Base-by-base conservation (phyloP, 2,329 filamentous ascomycete species). In the Oidium heveae region DNA sequence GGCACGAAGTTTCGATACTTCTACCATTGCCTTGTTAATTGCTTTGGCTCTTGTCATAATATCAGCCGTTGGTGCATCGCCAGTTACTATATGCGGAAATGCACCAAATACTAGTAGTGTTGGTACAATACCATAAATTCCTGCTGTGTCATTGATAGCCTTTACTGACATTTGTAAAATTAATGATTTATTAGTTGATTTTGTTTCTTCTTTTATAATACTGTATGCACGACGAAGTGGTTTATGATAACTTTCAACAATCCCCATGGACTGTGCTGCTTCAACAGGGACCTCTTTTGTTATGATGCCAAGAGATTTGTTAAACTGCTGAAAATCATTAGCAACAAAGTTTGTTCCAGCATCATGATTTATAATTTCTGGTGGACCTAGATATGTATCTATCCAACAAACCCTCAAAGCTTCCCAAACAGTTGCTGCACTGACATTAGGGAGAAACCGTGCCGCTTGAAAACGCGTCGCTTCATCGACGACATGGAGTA, bases 401-500 rank as follows among this genome's bases (percentile, higher is more conserved):
- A 28, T 28, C 24, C 24, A 28, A 7, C 24, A 28, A 28, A 28
- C 7, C 7, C 24, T 28, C 7, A 22, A 7, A 4, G 24, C 24
- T 28, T 28, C 24, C 24, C 24, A 28, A 7, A 28, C 24, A 7
- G 24, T 28, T 7, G 24, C 7, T 28, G 24, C 24, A 7, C 24
- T 28, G 3, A 28, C 3, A 28, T 28, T 28, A 4, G 24, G 24
- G 3, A 28, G 24, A 13, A 7, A 56, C 47, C 43, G 49, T 9
- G 4, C 52, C 12, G 47, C 46, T 41, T 54, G 52, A 22, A 49
- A 54, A 8, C n/a, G 43, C 13, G 34, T 56, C 4, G 15, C n/a
- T 51, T 54, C 52, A 46, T 56, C 36, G n/a, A 54, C 18, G 28
- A 51, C 18, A n/a, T 54, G 36, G 32, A 56, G 15, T 1, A 56